Conservation (phyloP, 164 flowering plant genomes). For the Nymphaea thermarum region DNA sequence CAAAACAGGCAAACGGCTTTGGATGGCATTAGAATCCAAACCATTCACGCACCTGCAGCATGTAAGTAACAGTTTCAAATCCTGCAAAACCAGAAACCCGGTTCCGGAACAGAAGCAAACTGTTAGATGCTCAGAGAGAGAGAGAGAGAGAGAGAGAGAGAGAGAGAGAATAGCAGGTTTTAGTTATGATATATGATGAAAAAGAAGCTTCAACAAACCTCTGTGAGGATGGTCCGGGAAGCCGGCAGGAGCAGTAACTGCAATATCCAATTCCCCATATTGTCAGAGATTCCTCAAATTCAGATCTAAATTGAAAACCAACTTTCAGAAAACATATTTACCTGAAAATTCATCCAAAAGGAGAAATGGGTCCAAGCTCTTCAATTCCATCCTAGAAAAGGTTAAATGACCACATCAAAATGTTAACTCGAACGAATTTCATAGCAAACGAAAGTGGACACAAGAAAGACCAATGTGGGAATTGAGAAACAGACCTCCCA, state of each 20-base stretch:
- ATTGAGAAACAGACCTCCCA: constrained; percentile 33
- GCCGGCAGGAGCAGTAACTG: constrained; percentile 89
- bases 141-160: neutral
- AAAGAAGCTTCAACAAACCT: constrained; percentile 29
- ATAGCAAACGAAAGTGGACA: too few relatives aligned
- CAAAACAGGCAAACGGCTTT: neutral
- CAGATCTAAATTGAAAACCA: neutral
- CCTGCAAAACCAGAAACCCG: constrained; percentile 21
- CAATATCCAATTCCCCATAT: constrained; percentile 10
- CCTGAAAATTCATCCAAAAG: constrained; percentile 81
- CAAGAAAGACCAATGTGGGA: neutral
- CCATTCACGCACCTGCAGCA: constrained; percentile 42
- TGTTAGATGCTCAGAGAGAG: neutral
- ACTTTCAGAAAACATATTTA: constrained; percentile 9
- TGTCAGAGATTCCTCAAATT: neutral
- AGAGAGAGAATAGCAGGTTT: neutral
- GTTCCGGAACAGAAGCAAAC: neutral
- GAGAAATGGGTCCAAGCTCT: constrained; percentile 69
- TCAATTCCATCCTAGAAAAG: constrained; percentile 52
- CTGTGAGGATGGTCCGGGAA: constrained; percentile 95
- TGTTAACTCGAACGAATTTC: neutral
- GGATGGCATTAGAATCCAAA: neutral
- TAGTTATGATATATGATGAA: too few relatives aligned
- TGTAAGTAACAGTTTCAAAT: constrained; percentile 86
- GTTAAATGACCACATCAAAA: neutral